Base-by-base conservation (phyloP, 2,329 filamentous ascomycete species). In the Xylariomycetidae sp. region DNA sequence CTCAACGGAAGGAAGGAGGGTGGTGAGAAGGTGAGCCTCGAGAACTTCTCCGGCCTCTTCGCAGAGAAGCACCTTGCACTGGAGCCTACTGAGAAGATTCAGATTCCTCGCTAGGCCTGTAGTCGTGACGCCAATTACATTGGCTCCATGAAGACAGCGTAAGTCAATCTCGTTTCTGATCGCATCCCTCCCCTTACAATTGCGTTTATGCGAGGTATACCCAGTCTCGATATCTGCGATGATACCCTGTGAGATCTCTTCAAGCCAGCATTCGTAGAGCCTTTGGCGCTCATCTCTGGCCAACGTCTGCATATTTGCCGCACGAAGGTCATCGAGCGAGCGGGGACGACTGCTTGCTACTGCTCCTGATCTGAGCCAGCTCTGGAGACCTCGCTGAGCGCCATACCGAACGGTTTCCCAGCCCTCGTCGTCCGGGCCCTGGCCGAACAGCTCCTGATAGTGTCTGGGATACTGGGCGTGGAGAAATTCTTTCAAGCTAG, bases 41-140 rank as follows among this genome's bases (percentile, higher is more conserved):
- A 83, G 59, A 0, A 85, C 74, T 40, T 85, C 79, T 0, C 71
- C 80, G 2, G 79, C 79, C 47, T 85, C 80, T 50, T 85, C 79
- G 20, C 74, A 80, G 1, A 84, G 51, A 8, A 84, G 50, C 0
- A 82, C 67, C 37, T 79, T 79, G 19, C 60, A 58, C 3, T 56
- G 48, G 1, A 79, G 40, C 5, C 63, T 61, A 4, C 65, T 61
- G 1, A 82, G 56, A 1, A 72, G 40, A 0, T 61, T 53, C 1
- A 76, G 54, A n/a, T 72, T 67, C 10, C 59, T 54, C 0, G 77
- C 76, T 2, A 81, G 57, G 0, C 74, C 74, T 0, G 70, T 74
- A 0, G 77, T 81, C 0, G 76, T 82, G 2, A 77, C 56, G 0
- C 76, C 76, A 26, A 82, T 65, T 4, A 82, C 60, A 5, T 66